Evolutionary conservation across 2,329 filamentous ascomycete species (phyloP), one percentile per base, ranked within the genome.

Genomic region (Aspergillus candidus): DNA sequence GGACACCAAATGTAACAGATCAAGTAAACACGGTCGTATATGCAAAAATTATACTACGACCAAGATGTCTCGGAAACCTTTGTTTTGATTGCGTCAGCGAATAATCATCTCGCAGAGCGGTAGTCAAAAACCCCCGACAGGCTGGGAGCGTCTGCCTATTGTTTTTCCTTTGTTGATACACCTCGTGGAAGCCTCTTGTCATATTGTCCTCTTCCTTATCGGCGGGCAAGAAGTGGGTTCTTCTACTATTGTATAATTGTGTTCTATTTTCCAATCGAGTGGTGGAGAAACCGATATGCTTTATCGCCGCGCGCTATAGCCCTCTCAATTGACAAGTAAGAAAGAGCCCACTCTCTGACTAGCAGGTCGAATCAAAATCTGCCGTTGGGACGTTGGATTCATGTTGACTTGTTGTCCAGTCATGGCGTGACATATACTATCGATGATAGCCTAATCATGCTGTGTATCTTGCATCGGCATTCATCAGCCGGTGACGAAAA

Each of bases 391-490:
- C 6, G 22, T 27, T 27, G 10, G 8, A 10, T 27, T 27, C 22
- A 27, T 27, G 22, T 27, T 7, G 22, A 27, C 22, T 27, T 27
- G 22, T 27, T 27, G 22, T 38, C 36, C 27, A 8, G 32, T 34
- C 32, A 34, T 15, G 12, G 39, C 27, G 7, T 41, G 15, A 30
- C 33, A 33, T n/a, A 29, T 44, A 41, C 45, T 48, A 42, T 50
- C 41, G 30, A 44, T 27, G 11, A 32, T 13, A 47, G 41, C 44
- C 45, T 40, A 41, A 43, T 43, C 14, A 42, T 47, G 41, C 44
- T 38, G 22, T 40, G 13, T 42, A 47, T 47, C 44, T 42, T 44
- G 47, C 41, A 48, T 50, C 32, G 35, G 18, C 11, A n/a, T 44
- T 13, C 12, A 41, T 38, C 17, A 15, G 31, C 30, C 18, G 38